A percentile compares a stretch with the other conserved stretches of the same genome.
phyloP scores from a whole-genome alignment of 768 basidiomycete genomes.

The Tulasnella sp. region DNA sequence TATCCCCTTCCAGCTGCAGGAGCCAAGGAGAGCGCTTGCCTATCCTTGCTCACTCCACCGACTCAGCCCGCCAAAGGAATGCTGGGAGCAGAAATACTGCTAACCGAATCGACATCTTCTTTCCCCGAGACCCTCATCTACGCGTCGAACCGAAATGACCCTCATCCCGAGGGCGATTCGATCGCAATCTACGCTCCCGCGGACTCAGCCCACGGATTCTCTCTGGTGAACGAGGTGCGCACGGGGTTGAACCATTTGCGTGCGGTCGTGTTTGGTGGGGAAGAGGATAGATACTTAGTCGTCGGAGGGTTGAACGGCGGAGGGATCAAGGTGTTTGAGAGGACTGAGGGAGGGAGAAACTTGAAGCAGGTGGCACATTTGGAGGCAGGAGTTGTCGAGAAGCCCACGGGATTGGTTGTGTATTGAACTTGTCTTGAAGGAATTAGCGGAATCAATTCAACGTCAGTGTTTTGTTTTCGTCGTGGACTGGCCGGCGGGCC shows the following conservation, averaged over 20 bases:
- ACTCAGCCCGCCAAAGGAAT: conserved; percentile 25
- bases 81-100: conserved; percentile 46
- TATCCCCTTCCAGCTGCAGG: conserved; percentile 28
- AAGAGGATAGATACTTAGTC: conserved; percentile 49
- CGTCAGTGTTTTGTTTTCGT: not conserved
- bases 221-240: conserved; percentile 48
- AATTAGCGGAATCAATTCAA: not conserved
- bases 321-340: conserved; percentile 61
- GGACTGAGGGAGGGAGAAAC: conserved; percentile 40
- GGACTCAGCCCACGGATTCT: conserved; percentile 21
- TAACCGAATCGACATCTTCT: conserved; percentile 40
- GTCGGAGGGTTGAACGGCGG: conserved; percentile 52
- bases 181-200: conserved; percentile 51
- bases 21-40: conserved; percentile 23
- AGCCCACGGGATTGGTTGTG: conserved; percentile 16
- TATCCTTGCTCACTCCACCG: conserved; percentile 30
- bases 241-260: conserved; percentile 61
- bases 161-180: conserved; percentile 54
- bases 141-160: conserved; percentile 64
- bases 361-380: conserved; percentile 17
- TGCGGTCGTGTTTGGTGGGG: conserved; percentile 55
- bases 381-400: conserved; percentile 11
- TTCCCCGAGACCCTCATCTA: conserved; percentile 54
- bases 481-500: too few relatives aligned
- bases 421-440: not conserved